Base-by-base conservation (phyloP, 495 filamentous ascomycete species). In the Terfezia claveryi region DNA sequence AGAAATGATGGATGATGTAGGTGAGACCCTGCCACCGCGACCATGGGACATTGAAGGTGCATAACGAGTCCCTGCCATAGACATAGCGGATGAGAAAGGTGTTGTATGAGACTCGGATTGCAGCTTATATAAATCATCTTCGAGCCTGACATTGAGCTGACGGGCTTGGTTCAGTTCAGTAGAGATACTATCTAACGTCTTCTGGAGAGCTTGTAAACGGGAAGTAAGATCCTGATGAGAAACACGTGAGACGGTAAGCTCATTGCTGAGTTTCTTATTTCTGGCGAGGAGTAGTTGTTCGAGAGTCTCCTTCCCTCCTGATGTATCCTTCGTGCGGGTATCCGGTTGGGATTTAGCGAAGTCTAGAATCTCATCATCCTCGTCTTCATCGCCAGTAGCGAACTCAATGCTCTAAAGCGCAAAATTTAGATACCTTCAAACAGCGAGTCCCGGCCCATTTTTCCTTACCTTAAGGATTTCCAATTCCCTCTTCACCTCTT, bases 1-100 rank as follows among this genome's bases (percentile, higher is more conserved):
- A 50, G 87, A 94, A 58, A 99, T 95, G 60, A 96, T 96, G 11
- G 91, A 95, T 6, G 87, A 94, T 16, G 91, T 95, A 11, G 91
- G 91, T 10, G 92, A 96, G n/a, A 80, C 75, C 38, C 78, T 70
- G 32, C 84, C 78, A 57, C 79, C 72, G 27, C 83, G 73, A 10
- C 71, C 73, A 8, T 75, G 75, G 54, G 76, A 77, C 8, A 82
- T 75, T 7, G 87, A 85, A 59, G 83, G 78, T 1, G 84, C 83
- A 64, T 89, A 83, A 38, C 84, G 80, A 8, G 87, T 95, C n/a
- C 87, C 88, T 10, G 91, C 87, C 23, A 94, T 83, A 16, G 91
- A 96, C 12, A 84, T 85, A 32, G 83, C 81, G 2, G 85, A 87
- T 12, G 87, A 83, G 66, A 94, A 85, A 10, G 59, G 63, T 9